These are phyloP conservation scores for Alnus rubra DNA, from an alignment of 306 rosid genomes.

Conservation along the genomic window DNA sequence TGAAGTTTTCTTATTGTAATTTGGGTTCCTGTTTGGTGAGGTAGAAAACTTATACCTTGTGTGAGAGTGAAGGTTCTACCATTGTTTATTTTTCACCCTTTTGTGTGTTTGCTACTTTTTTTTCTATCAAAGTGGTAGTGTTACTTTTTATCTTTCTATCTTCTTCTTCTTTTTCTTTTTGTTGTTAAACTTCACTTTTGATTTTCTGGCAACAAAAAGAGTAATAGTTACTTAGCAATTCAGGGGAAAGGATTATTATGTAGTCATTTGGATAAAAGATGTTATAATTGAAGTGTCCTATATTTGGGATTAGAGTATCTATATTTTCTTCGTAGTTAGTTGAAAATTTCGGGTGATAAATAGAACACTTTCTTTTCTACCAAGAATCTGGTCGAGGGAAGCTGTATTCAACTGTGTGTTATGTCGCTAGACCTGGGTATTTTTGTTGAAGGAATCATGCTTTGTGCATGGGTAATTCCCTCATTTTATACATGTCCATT, in stretches of 20 bases:
- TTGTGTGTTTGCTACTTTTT: neutral
- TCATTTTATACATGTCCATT: neutral
- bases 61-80: neutral
- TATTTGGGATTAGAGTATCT: neutral
- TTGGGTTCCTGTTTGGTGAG: conserved; percentile 18
- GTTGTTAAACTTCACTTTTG: neutral
- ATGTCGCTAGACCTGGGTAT: neutral
- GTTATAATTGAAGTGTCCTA: neutral
- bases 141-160: neutral
- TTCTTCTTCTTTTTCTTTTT: neutral
- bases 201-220: neutral
- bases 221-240: neutral
- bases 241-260: neutral
- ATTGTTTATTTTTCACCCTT: neutral
- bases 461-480: neutral
- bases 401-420: neutral
- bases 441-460: neutral
- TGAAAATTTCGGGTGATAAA: neutral
- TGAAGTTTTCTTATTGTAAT: conserved; percentile 15
- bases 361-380: neutral
- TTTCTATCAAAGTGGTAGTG: neutral
- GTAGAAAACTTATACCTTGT: conserved; percentile 15
- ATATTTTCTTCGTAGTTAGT: neutral
- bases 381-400: neutral
- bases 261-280: neutral